Base-by-base conservation (phyloP, 2,329 filamentous ascomycete genomes). In the Aspergillus pseudotamarii region DNA sequence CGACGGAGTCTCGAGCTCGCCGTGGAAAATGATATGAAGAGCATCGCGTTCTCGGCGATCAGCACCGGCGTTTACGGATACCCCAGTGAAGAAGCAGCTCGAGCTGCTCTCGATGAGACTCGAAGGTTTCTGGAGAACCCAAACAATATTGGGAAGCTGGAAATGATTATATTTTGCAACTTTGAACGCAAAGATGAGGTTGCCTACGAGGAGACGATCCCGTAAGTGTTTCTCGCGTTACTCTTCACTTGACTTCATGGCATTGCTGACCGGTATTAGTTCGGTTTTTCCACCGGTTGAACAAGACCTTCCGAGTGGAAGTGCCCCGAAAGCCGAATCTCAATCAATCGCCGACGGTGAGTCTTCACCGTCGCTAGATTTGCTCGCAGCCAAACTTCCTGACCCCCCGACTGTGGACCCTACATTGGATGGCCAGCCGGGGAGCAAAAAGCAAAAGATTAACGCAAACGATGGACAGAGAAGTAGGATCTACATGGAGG, bases 31-130 rank as follows among this genome's bases (percentile, higher is more conserved):
- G 84, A 82, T 1, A 85, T 91, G 71, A 86, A 84, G 73, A 92
- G 86, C 53, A 84, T 98, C 60, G 95, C 92, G 0, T 97, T 99
- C 71, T 88, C 89, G 46, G 90, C 88, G 23, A 85, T 98, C 64
- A 96, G 93, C 73, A 97, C 94, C 0, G 95, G 94, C 0, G 77
- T 97, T 1, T 98, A 97, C 74, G 92, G 92, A 0, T 98, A 96
- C 74, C 94, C 94, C 0, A 91, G 87, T 69, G 67, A 74, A 0
- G 85, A 89, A 46, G 95, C 94, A 1, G 92, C 93, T 0, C 76
- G 82, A n/a, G 84, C 90, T 11, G 95, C 93, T 1, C 84, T 91
- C 58, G 81, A 84, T 36, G 86, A 86, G 43, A 85, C 88, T 51
- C 81, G 83, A 59, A 77, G 76, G 48, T 89, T 88, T 72, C 69